A percentile compares a stretch with the other conserved stretches of the same genome.
Evolutionary conservation across 768 basidiomycete species (phyloP).

Genomic region (Kwoniella mangroviensis): DNA sequence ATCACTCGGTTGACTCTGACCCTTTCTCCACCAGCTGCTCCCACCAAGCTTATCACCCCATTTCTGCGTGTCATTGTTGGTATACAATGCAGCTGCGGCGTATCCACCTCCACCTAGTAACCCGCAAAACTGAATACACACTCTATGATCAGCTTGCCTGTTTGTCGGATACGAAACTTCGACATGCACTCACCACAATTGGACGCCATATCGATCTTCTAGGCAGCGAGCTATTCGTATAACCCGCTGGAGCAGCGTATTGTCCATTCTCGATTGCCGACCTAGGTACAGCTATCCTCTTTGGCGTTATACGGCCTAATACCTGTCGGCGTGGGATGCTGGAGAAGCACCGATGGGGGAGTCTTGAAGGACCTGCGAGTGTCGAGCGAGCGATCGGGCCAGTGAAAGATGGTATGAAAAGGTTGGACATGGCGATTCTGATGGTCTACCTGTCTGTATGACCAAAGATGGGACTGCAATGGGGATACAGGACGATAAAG

Average conservation of each 20-base stretch:
- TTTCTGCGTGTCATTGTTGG: conserved; percentile 52
- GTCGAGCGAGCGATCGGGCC: background rate
- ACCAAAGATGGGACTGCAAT: too few species aligned
- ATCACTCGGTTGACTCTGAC: conserved; percentile 41
- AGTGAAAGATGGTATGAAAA: background rate
- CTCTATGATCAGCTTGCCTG: background rate
- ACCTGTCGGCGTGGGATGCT: conserved; percentile 24
- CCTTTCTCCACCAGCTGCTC: conserved; percentile 50
- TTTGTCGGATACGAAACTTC: too few species aligned
- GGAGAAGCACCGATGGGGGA: conserved; percentile 3
- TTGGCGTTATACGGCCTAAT: conserved; percentile 52
- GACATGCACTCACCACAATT: conserved; percentile 34
- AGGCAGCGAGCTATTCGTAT: conserved; percentile 22
- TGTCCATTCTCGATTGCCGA: conserved; percentile 21
- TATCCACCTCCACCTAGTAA: conserved; percentile 51
- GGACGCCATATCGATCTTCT: conserved; percentile 47
- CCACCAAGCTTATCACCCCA: conserved; percentile 50
- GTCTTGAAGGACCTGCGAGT: conserved; percentile 12
- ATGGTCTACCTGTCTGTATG: background rate
- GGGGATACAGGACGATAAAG: too few species aligned
- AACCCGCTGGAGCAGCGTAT: background rate
- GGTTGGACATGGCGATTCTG: background rate
- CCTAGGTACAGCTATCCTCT: conserved; percentile 44
- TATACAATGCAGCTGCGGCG: conserved; percentile 45
- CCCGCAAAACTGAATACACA: conserved; percentile 45